A percentile compares a stretch with the other conserved stretches of the same genome.
Conservation (phyloP, 1,139 yeast species). For the Yamadazyma friedrichii region DNA sequence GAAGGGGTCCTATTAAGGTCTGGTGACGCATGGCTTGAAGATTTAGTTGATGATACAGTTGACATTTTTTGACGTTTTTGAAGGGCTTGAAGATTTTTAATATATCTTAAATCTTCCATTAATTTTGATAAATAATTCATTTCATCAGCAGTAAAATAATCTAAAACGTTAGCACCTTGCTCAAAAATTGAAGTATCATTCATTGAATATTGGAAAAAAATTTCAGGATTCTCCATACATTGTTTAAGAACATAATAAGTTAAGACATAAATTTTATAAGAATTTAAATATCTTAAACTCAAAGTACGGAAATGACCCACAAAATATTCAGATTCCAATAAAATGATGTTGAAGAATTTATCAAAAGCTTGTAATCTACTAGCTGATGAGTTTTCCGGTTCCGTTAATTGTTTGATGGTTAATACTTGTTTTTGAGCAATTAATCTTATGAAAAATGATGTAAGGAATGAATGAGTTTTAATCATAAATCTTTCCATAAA, state of each 20-base stretch:
- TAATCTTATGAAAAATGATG: conserved; percentile 42
- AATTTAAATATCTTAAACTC: conserved; percentile 39
- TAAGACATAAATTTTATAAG: conserved; percentile 44
- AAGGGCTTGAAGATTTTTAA: conserved; percentile 33
- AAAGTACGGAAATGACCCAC: conserved; percentile 44
- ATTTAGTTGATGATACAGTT: conserved; percentile 2
- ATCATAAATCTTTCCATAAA: conserved; percentile 43
- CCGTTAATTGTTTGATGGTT: conserved; percentile 24
- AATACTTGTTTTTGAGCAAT: conserved; percentile 40
- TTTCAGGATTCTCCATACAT: conserved; percentile 43
- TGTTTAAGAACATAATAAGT: conserved; percentile 42
- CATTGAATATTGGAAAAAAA: conserved; percentile 33
- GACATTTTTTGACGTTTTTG: conserved; percentile 16
- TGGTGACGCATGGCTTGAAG: conserved; percentile 5
- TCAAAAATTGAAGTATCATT: conserved; percentile 31
- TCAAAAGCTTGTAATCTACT: conserved; percentile 36
- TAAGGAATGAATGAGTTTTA: conserved; percentile 40
- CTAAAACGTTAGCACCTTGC: conserved; percentile 42
- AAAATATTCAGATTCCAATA: conserved; percentile 44
- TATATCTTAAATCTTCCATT: conserved; percentile 42
- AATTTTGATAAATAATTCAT: conserved; percentile 36
- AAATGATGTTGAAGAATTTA: conserved; percentile 32
- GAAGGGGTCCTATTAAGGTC: conserved; percentile 3
- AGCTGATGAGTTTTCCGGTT: conserved; percentile 12
- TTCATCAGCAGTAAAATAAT: conserved; percentile 37